Conservation (phyloP, 2,329 filamentous ascomycete genomes). For the Trichoderma lentiforme region DNA sequence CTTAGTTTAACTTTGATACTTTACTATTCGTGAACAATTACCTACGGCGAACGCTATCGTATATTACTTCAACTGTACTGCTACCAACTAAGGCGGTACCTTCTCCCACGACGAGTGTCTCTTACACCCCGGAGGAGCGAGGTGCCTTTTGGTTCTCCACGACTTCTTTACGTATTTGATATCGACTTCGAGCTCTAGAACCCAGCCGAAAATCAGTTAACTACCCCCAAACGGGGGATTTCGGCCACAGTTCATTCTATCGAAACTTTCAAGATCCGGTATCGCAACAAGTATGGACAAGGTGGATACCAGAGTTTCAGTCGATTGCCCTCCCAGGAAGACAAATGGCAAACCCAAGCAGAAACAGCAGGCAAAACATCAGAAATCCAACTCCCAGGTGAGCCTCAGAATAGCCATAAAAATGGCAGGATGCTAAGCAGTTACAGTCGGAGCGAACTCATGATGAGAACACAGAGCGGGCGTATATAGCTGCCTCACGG, state of each 20-base stretch:
- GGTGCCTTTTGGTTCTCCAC: not conserved
- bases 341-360: not conserved
- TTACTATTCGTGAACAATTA: not conserved
- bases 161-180: not conserved
- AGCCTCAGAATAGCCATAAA: not conserved
- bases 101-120: not conserved
- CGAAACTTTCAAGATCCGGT: not conserved
- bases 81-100: not conserved
- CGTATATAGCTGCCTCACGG: conserved; percentile 88
- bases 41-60: not conserved
- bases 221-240: not conserved
- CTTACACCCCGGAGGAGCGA: not conserved
- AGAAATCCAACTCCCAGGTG: not conserved
- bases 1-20: not conserved
- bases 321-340: not conserved
- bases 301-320: not conserved
- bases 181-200: not conserved
- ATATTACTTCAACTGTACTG: not conserved
- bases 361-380: not conserved
- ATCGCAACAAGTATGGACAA: not conserved
- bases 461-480: conserved; percentile 80
- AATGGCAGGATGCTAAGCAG: not conserved
- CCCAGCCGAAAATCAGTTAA: not conserved
- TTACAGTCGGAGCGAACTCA: conserved; percentile 68
- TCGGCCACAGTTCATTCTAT: not conserved